A percentile compares a stretch with the other conserved stretches of the same genome.
Conservation (phyloP, 352 stramenopile genomes). For the Globisporangium barbulae region DNA sequence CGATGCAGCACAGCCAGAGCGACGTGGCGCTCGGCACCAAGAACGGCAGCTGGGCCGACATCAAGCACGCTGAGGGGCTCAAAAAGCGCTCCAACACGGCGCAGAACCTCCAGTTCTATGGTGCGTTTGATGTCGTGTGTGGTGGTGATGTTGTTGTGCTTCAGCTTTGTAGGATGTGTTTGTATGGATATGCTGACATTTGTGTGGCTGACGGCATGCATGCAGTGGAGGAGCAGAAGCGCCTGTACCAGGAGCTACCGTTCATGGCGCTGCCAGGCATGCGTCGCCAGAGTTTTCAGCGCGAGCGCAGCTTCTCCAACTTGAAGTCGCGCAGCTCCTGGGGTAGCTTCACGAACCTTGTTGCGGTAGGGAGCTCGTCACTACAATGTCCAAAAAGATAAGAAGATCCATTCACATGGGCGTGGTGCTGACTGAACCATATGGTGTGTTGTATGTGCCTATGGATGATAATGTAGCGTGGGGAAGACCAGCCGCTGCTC, state of each 20-base stretch:
- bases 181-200: background rate
- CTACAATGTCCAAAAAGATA: background rate
- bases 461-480: conserved; percentile 26
- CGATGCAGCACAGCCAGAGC: conserved; percentile 71
- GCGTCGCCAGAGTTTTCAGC: conserved; percentile 70
- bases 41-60: conserved; percentile 60
- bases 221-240: conserved; percentile 68
- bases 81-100: conserved; percentile 78
- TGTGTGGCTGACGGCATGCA: background rate
- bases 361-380: conserved; percentile 12
- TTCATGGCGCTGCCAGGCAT: conserved; percentile 71
- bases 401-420: background rate
- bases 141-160: background rate
- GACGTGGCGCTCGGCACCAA: conserved; percentile 58
- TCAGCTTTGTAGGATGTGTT: background rate
- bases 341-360: conserved; percentile 53
- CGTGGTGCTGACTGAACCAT: background rate
- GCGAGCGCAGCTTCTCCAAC: conserved; percentile 67
- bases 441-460: background rate
- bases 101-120: conserved; percentile 79
- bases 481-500: conserved; percentile 71
- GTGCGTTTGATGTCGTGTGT: conserved; percentile 21
- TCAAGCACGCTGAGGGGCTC: conserved; percentile 65
- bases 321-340: conserved; percentile 58
- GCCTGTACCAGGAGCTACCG: conserved; percentile 67